Percentiles rank a stretch among this genome's conserved stretches.
Evolutionary conservation across 225 moss, liverwort and hornwort genomes (phyloP).

Genomic region (Pleurozium schreberi): DNA sequence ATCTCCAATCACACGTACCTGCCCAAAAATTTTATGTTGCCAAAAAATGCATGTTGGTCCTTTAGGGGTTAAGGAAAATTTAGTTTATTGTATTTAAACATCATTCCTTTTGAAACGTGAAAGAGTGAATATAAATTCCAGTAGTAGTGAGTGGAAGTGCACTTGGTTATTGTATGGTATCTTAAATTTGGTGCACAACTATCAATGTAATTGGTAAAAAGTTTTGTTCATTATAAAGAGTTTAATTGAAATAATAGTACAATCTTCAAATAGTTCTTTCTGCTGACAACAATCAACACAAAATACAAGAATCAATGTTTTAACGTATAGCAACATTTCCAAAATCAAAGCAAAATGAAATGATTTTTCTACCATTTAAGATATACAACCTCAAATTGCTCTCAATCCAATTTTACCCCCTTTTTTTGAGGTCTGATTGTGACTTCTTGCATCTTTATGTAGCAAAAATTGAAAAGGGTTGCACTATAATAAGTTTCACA

Average conservation of each 20-base stretch:
- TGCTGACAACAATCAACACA: not conserved
- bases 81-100: not conserved
- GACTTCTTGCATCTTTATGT: not conserved
- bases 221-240: not conserved
- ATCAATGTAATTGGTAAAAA: not conserved
- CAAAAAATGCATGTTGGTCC: no score
- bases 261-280: not conserved
- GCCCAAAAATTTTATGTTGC: no score
- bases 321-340: rapidly evolving
- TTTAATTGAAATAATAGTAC: rapidly evolving
- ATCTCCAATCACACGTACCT: no score
- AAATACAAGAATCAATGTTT: not conserved
- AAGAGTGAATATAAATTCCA: not conserved
- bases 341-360: not conserved
- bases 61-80: no score
- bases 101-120: not conserved
- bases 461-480: not conserved
- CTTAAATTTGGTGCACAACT: not conserved
- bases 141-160: not conserved
- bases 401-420: not conserved
- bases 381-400: not conserved
- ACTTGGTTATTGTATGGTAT: not conserved
- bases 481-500: not conserved
- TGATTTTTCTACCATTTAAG: not conserved
- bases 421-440: not conserved